Percentiles rank a stretch among this genome's conserved stretches.
phyloP scores from a whole-genome alignment of 2,329 filamentous ascomycete genomes.

The Coniochaeta prunicola region DNA sequence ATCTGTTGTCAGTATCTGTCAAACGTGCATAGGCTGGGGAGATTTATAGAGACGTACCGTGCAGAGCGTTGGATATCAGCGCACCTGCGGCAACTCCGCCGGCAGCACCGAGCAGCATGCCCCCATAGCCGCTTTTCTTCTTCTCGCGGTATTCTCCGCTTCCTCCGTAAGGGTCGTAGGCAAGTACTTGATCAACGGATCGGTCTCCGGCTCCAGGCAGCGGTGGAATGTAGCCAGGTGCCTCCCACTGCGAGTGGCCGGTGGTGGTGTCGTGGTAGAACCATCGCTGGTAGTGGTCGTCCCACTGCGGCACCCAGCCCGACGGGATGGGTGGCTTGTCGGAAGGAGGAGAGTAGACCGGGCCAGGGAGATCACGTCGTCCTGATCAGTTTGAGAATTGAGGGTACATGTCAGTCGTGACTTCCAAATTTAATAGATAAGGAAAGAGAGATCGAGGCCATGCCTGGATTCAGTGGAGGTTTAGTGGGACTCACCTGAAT shows the following conservation, averaged over 20 bases:
- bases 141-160: conserved; percentile 15
- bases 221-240: conserved; percentile 18
- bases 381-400: not conserved
- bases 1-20: not conserved
- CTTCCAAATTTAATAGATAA: too few relatives aligned
- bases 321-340: conserved; percentile 37
- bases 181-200: conserved; percentile 2
- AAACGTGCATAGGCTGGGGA: not conserved
- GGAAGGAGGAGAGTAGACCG: conserved; percentile 16
- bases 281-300: conserved; percentile 44
- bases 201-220: conserved; percentile 6
- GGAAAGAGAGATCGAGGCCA: too few relatives aligned
- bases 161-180: conserved; percentile 7
- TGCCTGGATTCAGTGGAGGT: not conserved
- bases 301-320: conserved; percentile 50
- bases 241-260: conserved; percentile 50
- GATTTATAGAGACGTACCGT: conserved; percentile 41
- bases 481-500: not conserved
- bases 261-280: conserved; percentile 51
- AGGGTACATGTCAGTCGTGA: not conserved
- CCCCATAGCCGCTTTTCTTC: conserved; percentile 36
- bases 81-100: conserved; percentile 52
- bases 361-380: conserved; percentile 7
- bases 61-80: conserved; percentile 44
- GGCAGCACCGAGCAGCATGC: conserved; percentile 47